Conservation (phyloP, 345 rosid species). For the Carallia pectinifolia region DNA sequence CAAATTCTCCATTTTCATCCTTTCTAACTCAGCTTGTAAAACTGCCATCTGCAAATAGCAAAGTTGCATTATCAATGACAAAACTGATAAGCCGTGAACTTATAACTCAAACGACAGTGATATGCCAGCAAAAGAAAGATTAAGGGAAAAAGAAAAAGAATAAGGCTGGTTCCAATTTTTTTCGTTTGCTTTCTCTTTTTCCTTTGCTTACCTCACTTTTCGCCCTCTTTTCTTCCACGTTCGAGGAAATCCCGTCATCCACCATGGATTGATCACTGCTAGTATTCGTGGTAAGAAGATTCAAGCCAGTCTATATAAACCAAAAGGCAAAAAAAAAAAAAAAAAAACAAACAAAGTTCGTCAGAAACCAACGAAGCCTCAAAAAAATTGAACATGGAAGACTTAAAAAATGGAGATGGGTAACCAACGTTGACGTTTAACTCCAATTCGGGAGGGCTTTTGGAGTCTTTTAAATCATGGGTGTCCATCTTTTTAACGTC, state of each 20-base stretch:
- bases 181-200: background rate
- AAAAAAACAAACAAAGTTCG: background rate
- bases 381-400: background rate
- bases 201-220: constrained; percentile 42
- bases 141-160: too few relatives aligned
- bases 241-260: constrained; percentile 55
- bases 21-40: constrained; percentile 48
- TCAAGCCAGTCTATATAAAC: constrained; percentile 53
- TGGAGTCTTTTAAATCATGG: constrained; percentile 3
- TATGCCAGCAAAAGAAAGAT: too few relatives aligned
- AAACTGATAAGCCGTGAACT: too few relatives aligned
- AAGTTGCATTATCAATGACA: background rate
- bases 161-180: too few relatives aligned
- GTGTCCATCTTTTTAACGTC: background rate
- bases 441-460: constrained; percentile 23
- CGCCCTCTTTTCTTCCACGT: constrained; percentile 46
- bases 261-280: constrained; percentile 65
- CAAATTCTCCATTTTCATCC: constrained; percentile 52
- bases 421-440: constrained; percentile 46
- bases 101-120: too few relatives aligned
- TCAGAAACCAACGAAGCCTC: background rate
- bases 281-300: constrained; percentile 54
- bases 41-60: constrained; percentile 35
- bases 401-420: background rate
- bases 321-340: background rate